Evolutionary conservation across 768 basidiomycete genomes (phyloP).

Genomic region (Hygrocybe coccinea): DNA sequence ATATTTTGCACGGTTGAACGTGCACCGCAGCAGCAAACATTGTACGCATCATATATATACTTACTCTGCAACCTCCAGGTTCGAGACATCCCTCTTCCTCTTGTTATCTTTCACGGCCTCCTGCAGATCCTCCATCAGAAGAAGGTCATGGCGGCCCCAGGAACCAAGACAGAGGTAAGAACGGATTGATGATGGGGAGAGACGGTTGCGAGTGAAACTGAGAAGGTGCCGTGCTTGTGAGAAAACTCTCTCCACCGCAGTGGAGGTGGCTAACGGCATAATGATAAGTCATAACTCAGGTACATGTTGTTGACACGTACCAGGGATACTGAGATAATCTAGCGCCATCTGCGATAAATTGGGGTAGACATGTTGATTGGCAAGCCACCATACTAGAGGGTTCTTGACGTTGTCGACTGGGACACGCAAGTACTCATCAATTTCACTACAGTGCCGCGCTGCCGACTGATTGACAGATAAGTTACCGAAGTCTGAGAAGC

Average conservation of each 20-base stretch:
- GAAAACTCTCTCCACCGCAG: conserved; percentile 15
- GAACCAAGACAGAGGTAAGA: conserved; percentile 17
- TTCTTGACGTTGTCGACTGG: conserved; percentile 8
- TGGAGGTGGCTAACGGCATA: conserved; percentile 12
- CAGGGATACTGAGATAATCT: neutral
- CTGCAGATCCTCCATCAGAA: neutral
- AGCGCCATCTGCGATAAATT: conserved; percentile 12
- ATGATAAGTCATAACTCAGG: neutral
- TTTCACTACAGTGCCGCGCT: neutral
- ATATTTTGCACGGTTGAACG: neutral
- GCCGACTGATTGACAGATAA: neutral
- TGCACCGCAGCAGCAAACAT: no score
- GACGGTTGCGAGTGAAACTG: conserved; percentile 15
- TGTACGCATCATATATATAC: no score
- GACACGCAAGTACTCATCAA: conserved; percentile 12
- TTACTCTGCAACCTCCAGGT: neutral
- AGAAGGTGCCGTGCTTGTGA: conserved; percentile 16
- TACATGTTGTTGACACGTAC: neutral
- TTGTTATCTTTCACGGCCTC: neutral
- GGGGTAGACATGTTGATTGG: conserved; percentile 5
- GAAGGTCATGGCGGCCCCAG: conserved; percentile 13
- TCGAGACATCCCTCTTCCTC: neutral
- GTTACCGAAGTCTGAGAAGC: neutral
- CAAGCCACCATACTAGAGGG: conserved; percentile 13
- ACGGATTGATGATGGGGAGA: conserved; percentile 10